Conservation (phyloP, 306 rosid species). For the Ziziphus jujuba region DNA sequence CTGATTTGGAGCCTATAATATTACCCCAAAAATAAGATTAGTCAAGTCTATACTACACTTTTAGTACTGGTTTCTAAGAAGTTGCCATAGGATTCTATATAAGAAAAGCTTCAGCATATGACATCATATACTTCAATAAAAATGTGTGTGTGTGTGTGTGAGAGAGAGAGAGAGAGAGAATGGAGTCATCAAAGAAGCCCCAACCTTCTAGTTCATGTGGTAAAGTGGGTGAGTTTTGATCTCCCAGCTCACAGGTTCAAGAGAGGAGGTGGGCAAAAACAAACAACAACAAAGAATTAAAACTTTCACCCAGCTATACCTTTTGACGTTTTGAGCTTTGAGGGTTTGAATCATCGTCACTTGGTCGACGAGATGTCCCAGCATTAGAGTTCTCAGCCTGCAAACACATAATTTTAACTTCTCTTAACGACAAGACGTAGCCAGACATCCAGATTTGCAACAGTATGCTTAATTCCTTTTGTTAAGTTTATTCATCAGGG, state of each 20-base stretch:
- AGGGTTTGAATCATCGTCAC: slow-evolving; percentile 47
- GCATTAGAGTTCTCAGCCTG: slow-evolving; percentile 41
- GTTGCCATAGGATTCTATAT: too few species aligned
- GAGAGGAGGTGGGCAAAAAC: too few species aligned
- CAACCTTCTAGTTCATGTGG: too few species aligned
- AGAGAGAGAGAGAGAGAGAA: background rate
- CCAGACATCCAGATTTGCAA: background rate
- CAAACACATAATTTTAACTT: background rate
- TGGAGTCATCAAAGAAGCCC: background rate
- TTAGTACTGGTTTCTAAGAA: too few species aligned
- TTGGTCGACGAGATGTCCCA: slow-evolving; percentile 57
- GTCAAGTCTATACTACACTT: too few species aligned
- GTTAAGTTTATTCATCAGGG: background rate
- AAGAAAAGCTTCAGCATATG: too few species aligned
- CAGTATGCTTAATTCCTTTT: background rate
- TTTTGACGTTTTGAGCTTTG: slow-evolving; percentile 83
- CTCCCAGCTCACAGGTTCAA: too few species aligned
- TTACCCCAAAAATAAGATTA: too few species aligned
- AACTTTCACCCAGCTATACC: slow-evolving; percentile 39
- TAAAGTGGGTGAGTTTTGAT: too few species aligned
- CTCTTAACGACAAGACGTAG: background rate
- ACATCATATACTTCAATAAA: background rate
- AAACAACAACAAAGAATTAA: background rate
- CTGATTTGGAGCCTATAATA: too few species aligned
- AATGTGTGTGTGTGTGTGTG: too few species aligned